Evolutionary conservation across 2,329 filamentous ascomycete species (phyloP).

Genomic region (Pseudocercospora fuligena): DNA sequence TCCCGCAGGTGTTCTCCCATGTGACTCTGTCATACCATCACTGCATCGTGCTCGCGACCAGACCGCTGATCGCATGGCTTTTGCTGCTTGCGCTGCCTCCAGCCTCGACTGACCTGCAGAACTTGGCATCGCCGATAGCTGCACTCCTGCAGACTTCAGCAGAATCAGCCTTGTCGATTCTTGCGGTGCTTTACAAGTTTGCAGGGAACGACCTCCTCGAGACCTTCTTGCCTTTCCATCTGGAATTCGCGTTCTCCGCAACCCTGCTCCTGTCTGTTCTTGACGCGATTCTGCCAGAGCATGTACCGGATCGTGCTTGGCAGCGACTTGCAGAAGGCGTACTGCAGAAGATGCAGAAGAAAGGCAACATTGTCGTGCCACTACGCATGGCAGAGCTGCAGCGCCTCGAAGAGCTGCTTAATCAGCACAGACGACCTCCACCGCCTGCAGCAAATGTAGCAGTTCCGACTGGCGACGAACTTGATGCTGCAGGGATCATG

Average conservation of each 20-base stretch:
- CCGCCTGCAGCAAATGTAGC: not conserved
- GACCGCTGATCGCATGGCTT: slow-evolving; percentile 39
- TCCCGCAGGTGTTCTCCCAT: slow-evolving; percentile 18
- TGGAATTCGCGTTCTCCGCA: slow-evolving; percentile 32
- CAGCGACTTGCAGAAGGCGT: slow-evolving; percentile 22
- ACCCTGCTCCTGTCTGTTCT: slow-evolving; percentile 28
- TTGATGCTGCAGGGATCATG: not conserved
- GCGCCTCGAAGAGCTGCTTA: slow-evolving; percentile 22
- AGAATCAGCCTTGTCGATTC: slow-evolving; percentile 20
- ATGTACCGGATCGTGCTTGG: slow-evolving; percentile 26
- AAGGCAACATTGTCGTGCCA: slow-evolving; percentile 29
- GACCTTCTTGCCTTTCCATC: slow-evolving; percentile 33
- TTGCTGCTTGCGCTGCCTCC: slow-evolving; percentile 19
- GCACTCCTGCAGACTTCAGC: slow-evolving; percentile 18
- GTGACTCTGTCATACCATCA: slow-evolving; percentile 25
- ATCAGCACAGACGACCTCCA: slow-evolving; percentile 2
- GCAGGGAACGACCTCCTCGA: slow-evolving; percentile 19
- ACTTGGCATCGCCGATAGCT: slow-evolving; percentile 22
- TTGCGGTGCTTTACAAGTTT: slow-evolving; percentile 12
- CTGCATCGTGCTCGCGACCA: slow-evolving; percentile 36
- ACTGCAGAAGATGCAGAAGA: slow-evolving; percentile 30
- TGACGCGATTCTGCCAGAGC: slow-evolving; percentile 27
- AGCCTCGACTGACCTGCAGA: slow-evolving; percentile 15
- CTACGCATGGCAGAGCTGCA: slow-evolving; percentile 29
- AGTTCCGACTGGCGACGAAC: not conserved